Conservation (phyloP, 2,329 filamentous ascomycete genomes). For the Metarhizium humberi region DNA sequence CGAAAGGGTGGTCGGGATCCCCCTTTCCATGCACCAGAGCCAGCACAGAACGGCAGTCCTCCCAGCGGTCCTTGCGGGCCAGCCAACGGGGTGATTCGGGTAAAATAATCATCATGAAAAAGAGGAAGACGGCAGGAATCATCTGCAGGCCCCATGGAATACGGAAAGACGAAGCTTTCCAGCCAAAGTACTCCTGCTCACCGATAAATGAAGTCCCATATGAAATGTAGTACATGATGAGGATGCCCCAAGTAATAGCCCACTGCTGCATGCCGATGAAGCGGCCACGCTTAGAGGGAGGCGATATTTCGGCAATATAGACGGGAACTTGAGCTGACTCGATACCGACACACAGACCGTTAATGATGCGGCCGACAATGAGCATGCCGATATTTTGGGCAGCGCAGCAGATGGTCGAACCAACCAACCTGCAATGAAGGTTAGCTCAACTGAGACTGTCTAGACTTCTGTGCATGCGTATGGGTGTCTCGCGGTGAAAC, state of each 20-base stretch:
- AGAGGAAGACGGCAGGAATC: conserved; percentile 50
- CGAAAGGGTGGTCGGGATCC: conserved; percentile 54
- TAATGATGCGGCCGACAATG: conserved; percentile 50
- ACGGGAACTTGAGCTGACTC: conserved; percentile 58
- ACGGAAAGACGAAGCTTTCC: conserved; percentile 48
- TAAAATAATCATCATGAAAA: conserved; percentile 48
- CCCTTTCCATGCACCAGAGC: conserved; percentile 57
- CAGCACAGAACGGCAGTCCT: conserved; percentile 43
- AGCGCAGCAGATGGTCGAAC: conserved; percentile 35
- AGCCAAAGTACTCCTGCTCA: conserved; percentile 15
- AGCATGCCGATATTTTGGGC: conserved; percentile 39
- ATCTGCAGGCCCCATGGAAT: conserved; percentile 59
- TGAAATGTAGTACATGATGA: conserved; percentile 62
- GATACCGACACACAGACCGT: conserved; percentile 59
- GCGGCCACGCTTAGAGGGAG: conserved; percentile 45
- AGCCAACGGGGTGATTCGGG: conserved; percentile 57
- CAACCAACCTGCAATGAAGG: conserved; percentile 30
- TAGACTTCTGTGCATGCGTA: neutral
- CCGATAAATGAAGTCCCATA: conserved; percentile 54
- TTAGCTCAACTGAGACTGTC: neutral
- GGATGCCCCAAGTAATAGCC: conserved; percentile 58
- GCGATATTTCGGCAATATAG: conserved; percentile 57
- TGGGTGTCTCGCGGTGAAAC: neutral
- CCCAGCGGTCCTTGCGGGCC: conserved; percentile 51
- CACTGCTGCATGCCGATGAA: conserved; percentile 68